Evolutionary conservation across 768 basidiomycete genomes (phyloP), one percentile per base, ranked within the genome.

Genomic region (Collybia mongolica): DNA sequence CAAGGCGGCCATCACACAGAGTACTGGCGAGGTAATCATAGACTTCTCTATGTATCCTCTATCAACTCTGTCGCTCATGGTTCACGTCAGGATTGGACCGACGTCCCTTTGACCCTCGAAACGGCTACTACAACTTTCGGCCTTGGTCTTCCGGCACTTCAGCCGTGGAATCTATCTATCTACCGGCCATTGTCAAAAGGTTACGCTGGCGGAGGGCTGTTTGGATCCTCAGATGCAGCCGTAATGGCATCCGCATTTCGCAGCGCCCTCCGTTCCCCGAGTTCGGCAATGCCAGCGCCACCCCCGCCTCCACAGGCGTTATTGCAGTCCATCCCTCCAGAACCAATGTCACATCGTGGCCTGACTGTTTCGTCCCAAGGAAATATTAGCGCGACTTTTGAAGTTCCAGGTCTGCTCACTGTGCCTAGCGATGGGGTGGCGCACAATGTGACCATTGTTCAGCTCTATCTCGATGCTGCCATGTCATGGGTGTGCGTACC

Each of bases 41-140:
- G 18, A 57, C 22, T 5, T 43, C 22, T 19, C 35, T 39, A 5
- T n/a, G 35, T 32, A 50, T 12, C 9, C 2, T 36, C 15, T 26
- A 5, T 15, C 20, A 28, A 45, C 19, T n/a, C 45, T 36, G 39
- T n/a, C 24, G 7, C 14, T 12, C 48, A 20, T 18, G 19, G 28
- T 32, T 15, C 14, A 5, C 11, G 8, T 8, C 46, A 77, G 72
- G 65, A 69, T 39, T 80, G 75, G 75, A 59, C 59, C 0, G 68
- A 77, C 48, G 69, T 75, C 2, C 63, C 70, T 1, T 57, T 77
- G 2, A 70, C 66, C 1, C 69, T 78, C 7, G 74, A 77, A 55
- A 79, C 76, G 0, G 67, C 72, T 1, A 62, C 68, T 1, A 74
- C 74, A 0, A 72, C 75, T 0, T 75, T 72, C 44, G 73, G 73